phyloP scores from a whole-genome alignment of 345 rosid genomes.

The Linum tenue region DNA sequence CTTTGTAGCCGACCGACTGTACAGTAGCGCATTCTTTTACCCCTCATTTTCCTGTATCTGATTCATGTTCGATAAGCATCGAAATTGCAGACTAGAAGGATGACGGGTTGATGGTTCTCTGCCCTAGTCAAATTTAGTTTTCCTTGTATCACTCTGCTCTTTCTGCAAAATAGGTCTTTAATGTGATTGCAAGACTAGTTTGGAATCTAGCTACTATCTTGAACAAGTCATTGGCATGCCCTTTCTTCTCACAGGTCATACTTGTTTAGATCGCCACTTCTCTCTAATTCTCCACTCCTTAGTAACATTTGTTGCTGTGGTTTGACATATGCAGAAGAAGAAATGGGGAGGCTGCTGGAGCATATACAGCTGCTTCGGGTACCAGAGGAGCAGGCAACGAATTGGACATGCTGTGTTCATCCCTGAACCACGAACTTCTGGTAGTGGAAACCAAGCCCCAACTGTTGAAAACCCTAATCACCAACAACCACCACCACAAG shows the following conservation, averaged over 20 bases:
- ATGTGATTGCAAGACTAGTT: neutral
- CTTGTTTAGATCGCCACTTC: neutral
- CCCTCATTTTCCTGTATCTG: neutral
- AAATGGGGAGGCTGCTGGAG: constrained; percentile 73
- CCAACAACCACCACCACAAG: constrained; percentile 11
- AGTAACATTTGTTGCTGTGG: constrained; percentile 11
- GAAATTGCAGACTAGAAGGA: neutral
- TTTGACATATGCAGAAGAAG: constrained; percentile 39
- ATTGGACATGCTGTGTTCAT: constrained; percentile 56
- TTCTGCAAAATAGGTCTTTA: neutral
- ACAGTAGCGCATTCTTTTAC: neutral
- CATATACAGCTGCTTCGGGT: constrained; percentile 66
- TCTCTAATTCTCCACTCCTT: neutral
- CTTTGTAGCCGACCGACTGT: neutral
- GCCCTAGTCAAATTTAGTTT: neutral
- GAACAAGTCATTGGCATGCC: neutral
- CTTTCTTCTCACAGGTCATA: neutral
- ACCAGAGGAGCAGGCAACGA: constrained; percentile 44
- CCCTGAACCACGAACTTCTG: constrained; percentile 41
- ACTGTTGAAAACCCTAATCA: constrained; percentile 30
- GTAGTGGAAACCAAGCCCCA: constrained; percentile 25
- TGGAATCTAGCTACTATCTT: neutral
- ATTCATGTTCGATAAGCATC: neutral
- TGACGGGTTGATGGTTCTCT: neutral
- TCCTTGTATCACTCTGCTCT: neutral